phyloP scores from a whole-genome alignment of 352 stramenopile species.

The Peronospora belbahrii region DNA sequence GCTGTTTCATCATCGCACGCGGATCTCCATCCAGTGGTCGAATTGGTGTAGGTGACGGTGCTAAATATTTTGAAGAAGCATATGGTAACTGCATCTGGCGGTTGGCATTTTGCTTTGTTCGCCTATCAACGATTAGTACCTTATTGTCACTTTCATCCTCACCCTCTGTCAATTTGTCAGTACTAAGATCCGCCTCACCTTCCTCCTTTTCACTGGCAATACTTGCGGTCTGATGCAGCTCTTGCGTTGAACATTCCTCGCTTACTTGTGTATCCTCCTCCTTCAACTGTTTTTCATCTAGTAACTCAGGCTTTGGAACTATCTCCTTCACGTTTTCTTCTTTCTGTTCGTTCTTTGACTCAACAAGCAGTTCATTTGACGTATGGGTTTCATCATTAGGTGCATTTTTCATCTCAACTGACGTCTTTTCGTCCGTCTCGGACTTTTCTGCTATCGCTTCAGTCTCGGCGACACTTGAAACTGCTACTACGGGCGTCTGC shows the following conservation, averaged over 20 bases:
- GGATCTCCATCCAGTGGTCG: slow-evolving; percentile 62
- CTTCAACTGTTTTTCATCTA: background rate
- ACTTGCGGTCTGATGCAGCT: background rate
- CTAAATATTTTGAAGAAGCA: slow-evolving; percentile 53
- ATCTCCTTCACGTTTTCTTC: background rate
- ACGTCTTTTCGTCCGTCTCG: slow-evolving; percentile 1
- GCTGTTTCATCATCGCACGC: slow-evolving; percentile 27
- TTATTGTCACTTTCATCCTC: background rate
- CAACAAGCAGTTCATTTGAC: background rate
- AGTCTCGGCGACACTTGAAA: background rate
- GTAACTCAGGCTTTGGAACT: background rate
- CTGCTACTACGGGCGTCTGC: background rate
- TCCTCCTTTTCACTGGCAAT: background rate
- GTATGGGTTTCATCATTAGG: background rate
- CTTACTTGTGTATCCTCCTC: slow-evolving; percentile 1
- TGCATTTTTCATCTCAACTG: slow-evolving; percentile 5
- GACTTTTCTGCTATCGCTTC: background rate
- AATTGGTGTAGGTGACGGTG: slow-evolving; percentile 64
- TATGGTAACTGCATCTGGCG: slow-evolving; percentile 48
- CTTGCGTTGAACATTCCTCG: background rate
- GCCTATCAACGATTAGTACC: slow-evolving; percentile 13
- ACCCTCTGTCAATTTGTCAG: background rate
- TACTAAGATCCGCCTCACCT: background rate
- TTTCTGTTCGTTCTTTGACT: slow-evolving; percentile 1
- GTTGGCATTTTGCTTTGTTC: slow-evolving; percentile 6